These are phyloP conservation scores for Ceratobasidium sp. DNA, from an alignment of 1,284 basidiomycete genomes.

Conservation along the genomic window DNA sequence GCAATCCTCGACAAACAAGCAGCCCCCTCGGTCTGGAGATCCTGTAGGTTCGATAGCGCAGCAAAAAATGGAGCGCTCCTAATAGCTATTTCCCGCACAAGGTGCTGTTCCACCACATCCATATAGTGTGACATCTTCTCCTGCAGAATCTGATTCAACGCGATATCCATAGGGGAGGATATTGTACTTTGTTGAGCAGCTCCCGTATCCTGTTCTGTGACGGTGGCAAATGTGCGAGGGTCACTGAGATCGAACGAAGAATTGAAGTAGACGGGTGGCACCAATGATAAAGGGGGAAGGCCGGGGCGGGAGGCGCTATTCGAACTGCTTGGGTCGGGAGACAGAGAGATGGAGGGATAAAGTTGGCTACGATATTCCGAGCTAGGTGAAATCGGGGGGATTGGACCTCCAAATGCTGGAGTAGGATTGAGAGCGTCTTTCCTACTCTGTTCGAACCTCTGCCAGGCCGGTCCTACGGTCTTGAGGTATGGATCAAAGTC, in stretches of 20 bases:
- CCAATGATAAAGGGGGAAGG: conserved; percentile 73
- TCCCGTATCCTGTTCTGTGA: conserved; percentile 68
- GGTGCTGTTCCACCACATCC: conserved; percentile 94
- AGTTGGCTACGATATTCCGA: conserved; percentile 40
- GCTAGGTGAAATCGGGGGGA: conserved; percentile 44
- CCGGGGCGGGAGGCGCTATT: not conserved
- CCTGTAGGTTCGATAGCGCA: conserved; percentile 92
- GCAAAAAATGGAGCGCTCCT: conserved; percentile 96
- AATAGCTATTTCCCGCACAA: conserved; percentile 90
- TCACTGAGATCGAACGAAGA: conserved; percentile 86
- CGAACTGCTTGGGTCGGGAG: conserved; percentile 4
- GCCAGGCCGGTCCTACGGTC: conserved; percentile 80
- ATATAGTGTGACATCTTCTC: conserved; percentile 93
- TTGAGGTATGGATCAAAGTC: conserved; percentile 87
- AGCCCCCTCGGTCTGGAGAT: conserved; percentile 88
- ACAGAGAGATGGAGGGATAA: conserved; percentile 45
- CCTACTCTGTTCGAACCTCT: conserved; percentile 67
- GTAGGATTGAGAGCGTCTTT: conserved; percentile 49
- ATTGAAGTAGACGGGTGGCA: conserved; percentile 86
- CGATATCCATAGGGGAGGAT: conserved; percentile 66
- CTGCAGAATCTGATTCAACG: conserved; percentile 71
- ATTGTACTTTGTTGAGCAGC: conserved; percentile 53
- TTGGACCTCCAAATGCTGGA: conserved; percentile 49
- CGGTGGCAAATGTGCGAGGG: conserved; percentile 81
- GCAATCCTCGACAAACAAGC: conserved; percentile 83